A percentile compares a stretch with the other conserved stretches of the same genome.
These are phyloP conservation scores for Monosporascus cannonballus DNA, from an alignment of 2,329 filamentous ascomycete genomes.

Conservation along the genomic window DNA sequence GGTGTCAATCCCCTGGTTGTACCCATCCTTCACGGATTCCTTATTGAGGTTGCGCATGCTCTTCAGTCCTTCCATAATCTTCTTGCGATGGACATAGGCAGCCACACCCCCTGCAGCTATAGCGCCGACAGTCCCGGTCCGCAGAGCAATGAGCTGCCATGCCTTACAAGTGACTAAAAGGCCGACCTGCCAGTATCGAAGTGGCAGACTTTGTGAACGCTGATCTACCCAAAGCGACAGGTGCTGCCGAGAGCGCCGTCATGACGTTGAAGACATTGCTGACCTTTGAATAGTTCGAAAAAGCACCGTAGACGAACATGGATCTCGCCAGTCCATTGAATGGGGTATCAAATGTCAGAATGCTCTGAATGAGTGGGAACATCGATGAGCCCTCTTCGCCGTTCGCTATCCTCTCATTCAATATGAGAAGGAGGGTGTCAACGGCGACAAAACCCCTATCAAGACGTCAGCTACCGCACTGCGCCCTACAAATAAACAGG, in stretches of 20 bases:
- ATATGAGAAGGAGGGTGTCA: conserved; percentile 67
- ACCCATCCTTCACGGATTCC: conserved; percentile 41
- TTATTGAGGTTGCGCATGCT: conserved; percentile 41
- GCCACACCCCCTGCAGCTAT: conserved; percentile 76
- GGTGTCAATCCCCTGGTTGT: conserved; percentile 42
- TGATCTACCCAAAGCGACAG: conserved; percentile 35
- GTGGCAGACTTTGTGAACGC: conserved; percentile 21
- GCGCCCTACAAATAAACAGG: fast-evolving
- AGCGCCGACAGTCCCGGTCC: conserved; percentile 74
- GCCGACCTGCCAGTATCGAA: conserved; percentile 12
- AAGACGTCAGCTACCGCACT: conserved; percentile 48
- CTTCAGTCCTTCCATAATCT: conserved; percentile 48
- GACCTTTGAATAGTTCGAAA: conserved; percentile 53
- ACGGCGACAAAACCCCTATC: conserved; percentile 71
- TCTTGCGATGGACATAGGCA: conserved; percentile 70
- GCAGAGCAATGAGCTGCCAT: conserved; percentile 64
- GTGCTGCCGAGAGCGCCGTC: conserved; percentile 46
- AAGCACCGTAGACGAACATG: conserved; percentile 56
- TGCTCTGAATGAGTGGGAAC: conserved; percentile 75
- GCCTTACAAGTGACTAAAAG: conserved; percentile 40
- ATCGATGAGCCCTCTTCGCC: conserved; percentile 41
- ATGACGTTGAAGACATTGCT: conserved; percentile 51
- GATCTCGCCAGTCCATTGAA: conserved; percentile 61
- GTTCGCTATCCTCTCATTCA: conserved; percentile 53
- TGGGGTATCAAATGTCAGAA: conserved; percentile 81